Evolutionary conservation across 371 early-diverging fungal genomes (phyloP).

Genomic region (Mortierella sp.): DNA sequence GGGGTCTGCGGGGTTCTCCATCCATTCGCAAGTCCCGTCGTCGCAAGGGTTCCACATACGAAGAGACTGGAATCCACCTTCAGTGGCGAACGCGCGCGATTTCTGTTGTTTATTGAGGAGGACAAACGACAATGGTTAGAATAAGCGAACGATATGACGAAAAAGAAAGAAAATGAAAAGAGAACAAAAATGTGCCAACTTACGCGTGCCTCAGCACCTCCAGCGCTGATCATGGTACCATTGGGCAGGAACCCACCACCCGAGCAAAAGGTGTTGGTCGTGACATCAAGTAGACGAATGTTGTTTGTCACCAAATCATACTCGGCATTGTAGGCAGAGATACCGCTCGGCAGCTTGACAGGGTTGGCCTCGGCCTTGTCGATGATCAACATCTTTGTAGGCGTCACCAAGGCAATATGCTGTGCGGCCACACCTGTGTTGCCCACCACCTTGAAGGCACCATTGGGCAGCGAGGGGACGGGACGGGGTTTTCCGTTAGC

Average conservation of each 20-base stretch:
- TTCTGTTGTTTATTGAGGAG: not conserved
- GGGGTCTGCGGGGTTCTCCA: slow-evolving; percentile 29
- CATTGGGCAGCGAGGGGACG: slow-evolving; percentile 30
- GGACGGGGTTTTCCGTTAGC: slow-evolving; percentile 20
- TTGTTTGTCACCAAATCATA: slow-evolving; percentile 64
- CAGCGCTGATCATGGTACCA: slow-evolving; percentile 69
- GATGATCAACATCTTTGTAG: slow-evolving; percentile 49
- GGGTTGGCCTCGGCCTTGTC: slow-evolving; percentile 46
- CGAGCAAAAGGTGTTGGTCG: slow-evolving; percentile 74
- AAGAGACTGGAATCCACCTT: slow-evolving; percentile 56
- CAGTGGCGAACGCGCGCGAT: slow-evolving; percentile 16
- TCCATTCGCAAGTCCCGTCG: slow-evolving; percentile 63
- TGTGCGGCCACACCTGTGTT: slow-evolving; percentile 39
- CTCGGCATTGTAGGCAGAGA: slow-evolving; percentile 47
- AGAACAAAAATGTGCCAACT: not conserved
- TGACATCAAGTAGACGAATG: slow-evolving; percentile 60
- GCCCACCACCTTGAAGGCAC: slow-evolving; percentile 34
- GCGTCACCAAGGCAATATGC: slow-evolving; percentile 37
- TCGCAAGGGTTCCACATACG: slow-evolving; percentile 65
- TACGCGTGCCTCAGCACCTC: slow-evolving; percentile 63
- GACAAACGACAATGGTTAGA: not conserved
- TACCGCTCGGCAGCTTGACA: slow-evolving; percentile 32
- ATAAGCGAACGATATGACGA: too few species aligned
- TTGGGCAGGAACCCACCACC: slow-evolving; percentile 69
- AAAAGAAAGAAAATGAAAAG: not conserved